Percentiles rank a stretch among this genome's conserved stretches.
These are phyloP conservation scores for Diaporthe sp. DNA, from an alignment of 2,329 filamentous ascomycete genomes.

Conservation along the genomic window DNA sequence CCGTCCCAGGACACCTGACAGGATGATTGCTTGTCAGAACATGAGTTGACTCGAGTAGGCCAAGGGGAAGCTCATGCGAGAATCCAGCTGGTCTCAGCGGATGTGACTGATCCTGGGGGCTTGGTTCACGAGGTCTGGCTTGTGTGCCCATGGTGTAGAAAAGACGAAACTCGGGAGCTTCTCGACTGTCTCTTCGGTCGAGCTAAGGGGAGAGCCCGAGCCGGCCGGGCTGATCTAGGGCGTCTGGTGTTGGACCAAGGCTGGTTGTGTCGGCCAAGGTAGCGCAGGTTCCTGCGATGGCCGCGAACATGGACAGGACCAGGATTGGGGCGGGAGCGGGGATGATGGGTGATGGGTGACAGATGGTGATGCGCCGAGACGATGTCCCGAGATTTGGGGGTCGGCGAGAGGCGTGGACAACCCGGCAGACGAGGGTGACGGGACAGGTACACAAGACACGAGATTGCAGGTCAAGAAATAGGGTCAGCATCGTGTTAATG, in stretches of 20 bases:
- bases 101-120: neutral
- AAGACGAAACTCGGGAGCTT: conserved; percentile 13
- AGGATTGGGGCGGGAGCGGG: conserved; percentile 11
- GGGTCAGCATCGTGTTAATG: conserved; percentile 14
- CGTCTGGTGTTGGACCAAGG: neutral
- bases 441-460: conserved; percentile 1
- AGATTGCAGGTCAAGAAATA: conserved; percentile 25
- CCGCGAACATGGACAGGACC: conserved; percentile 4
- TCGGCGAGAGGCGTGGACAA: conserved; percentile 14
- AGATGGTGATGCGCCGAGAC: conserved; percentile 17
- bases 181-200: neutral
- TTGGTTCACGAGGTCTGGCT: conserved; percentile 11
- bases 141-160: neutral
- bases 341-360: conserved; percentile 18
- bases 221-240: neutral
- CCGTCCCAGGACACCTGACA: conserved; percentile 14
- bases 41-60: conserved; percentile 2
- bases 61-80: conserved; percentile 22
- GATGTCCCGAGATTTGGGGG: conserved; percentile 17
- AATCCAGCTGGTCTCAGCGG: neutral
- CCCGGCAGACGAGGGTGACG: conserved; percentile 3
- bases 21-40: conserved; percentile 28
- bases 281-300: neutral
- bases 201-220: conserved; percentile 18
- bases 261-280: neutral